Percentiles rank a stretch among this genome's conserved stretches.
Conservation (phyloP, 768 basidiomycete species). For the Fibroporia radiculosa region DNA sequence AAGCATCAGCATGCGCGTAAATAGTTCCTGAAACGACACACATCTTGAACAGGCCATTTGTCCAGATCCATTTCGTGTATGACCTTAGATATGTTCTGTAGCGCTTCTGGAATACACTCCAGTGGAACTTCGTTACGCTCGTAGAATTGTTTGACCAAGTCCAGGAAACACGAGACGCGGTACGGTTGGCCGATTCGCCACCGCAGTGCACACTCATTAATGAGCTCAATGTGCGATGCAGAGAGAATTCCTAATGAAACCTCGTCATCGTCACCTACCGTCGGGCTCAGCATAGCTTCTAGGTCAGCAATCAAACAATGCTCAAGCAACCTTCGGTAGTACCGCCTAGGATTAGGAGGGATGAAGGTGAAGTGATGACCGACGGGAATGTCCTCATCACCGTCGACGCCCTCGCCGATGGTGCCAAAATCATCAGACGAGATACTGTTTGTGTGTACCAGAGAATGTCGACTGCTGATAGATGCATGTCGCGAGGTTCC, state of each 20-base stretch:
- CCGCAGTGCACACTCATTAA: constrained; percentile 80
- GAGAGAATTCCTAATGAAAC: constrained; percentile 91
- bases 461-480: constrained; percentile 60
- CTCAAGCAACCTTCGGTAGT: constrained; percentile 79
- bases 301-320: constrained; percentile 79
- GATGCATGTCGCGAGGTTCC: constrained; percentile 44
- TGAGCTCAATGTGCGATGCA: constrained; percentile 65
- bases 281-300: constrained; percentile 82
- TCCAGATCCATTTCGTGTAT: constrained; percentile 63
- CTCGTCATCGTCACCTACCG: constrained; percentile 92
- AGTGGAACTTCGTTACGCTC: constrained; percentile 87
- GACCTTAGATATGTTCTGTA: constrained; percentile 64
- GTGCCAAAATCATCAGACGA: constrained; percentile 26
- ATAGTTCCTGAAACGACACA: constrained; percentile 33
- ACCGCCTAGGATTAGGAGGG: constrained; percentile 79
- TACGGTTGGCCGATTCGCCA: constrained; percentile 86
- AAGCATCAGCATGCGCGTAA: background rate
- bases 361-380: constrained; percentile 85
- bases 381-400: constrained; percentile 62
- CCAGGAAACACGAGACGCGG: constrained; percentile 73
- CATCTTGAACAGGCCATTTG: constrained; percentile 77
- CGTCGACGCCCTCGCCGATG: constrained; percentile 35
- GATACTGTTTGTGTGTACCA: constrained; percentile 24
- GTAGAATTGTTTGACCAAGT: constrained; percentile 79
- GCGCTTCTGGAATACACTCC: constrained; percentile 90